These are phyloP conservation scores for Barnettozyma wickerhamii DNA, from an alignment of 805 yeast genomes.

Conservation along the genomic window DNA sequence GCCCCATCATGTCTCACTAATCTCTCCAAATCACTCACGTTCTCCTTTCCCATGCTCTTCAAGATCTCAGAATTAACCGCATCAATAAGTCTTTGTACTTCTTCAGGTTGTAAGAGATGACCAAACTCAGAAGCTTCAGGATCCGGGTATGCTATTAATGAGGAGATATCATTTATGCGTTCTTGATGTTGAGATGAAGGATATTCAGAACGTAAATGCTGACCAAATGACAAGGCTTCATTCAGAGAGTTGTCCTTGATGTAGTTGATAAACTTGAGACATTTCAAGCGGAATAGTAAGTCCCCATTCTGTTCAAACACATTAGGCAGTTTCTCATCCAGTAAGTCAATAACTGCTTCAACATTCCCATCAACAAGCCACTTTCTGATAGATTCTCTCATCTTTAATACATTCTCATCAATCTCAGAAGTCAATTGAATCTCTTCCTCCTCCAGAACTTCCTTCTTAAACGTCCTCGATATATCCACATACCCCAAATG, in stretches of 20 bases:
- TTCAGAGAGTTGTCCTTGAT: conserved; percentile 28
- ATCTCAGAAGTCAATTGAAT: conserved; percentile 12
- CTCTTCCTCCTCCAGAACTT: conserved; percentile 26
- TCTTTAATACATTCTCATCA: conserved; percentile 32
- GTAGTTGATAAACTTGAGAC: conserved; percentile 39
- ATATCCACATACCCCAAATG: conserved; percentile 56
- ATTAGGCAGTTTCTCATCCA: conserved; percentile 31
- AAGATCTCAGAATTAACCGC: conserved; percentile 39
- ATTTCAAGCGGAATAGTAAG: conserved; percentile 37
- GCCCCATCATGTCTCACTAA: conserved; percentile 39
- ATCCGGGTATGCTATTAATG: conserved; percentile 49
- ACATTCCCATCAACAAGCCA: conserved; percentile 39
- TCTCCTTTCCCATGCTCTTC: conserved; percentile 38
- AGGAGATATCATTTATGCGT: conserved; percentile 42
- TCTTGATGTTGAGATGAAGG: conserved; percentile 29
- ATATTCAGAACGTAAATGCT: conserved; percentile 30
- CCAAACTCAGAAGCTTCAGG: conserved; percentile 39
- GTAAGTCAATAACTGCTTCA: conserved; percentile 24
- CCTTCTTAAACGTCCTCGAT: conserved; percentile 47
- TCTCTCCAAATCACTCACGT: conserved; percentile 40
- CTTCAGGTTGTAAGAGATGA: conserved; percentile 31
- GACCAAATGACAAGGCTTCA: conserved; percentile 38
- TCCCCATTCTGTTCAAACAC: conserved; percentile 30
- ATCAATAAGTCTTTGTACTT: conserved; percentile 37
- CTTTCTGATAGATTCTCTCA: conserved; percentile 43